A percentile compares a stretch with the other conserved stretches of the same genome.
These are phyloP conservation scores for Firmiana major DNA, from an alignment of 345 rosid genomes.

Conservation along the genomic window DNA sequence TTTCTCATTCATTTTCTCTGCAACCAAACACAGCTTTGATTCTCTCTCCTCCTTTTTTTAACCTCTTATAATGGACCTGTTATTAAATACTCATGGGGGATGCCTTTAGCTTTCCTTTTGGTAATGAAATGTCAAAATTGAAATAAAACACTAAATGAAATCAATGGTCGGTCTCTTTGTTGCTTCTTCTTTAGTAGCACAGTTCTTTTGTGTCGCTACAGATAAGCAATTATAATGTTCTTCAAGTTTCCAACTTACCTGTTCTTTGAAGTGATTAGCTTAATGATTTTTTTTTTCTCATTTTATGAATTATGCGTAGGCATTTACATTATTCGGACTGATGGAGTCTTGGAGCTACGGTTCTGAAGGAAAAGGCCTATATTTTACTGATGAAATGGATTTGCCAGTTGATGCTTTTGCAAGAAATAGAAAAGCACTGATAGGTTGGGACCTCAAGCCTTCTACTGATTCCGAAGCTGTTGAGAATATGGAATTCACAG, in stretches of 20 bases:
- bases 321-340: neutral
- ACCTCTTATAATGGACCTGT: no score
- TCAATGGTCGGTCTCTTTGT: neutral
- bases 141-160: neutral
- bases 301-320: neutral
- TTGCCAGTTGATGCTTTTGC: conserved; percentile 29
- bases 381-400: conserved; percentile 23
- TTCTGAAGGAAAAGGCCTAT: conserved; percentile 32
- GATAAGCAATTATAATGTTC: neutral
- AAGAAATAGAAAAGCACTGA: conserved; percentile 26
- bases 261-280: neutral
- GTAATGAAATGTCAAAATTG: neutral
- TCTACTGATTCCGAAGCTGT: conserved; percentile 29
- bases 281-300: neutral
- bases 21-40: neutral
- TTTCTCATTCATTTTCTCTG: neutral
- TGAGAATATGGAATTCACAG: conserved; percentile 33
- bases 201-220: neutral
- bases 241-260: neutral
- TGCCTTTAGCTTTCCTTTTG: neutral
- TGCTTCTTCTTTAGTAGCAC: neutral
- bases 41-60: neutral
- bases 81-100: no score
- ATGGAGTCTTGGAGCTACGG: conserved; percentile 59
- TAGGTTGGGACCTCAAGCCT: conserved; percentile 33